These are phyloP conservation scores for Amanita jacksonii DNA, from an alignment of 768 basidiomycete genomes.

Conservation along the genomic window DNA sequence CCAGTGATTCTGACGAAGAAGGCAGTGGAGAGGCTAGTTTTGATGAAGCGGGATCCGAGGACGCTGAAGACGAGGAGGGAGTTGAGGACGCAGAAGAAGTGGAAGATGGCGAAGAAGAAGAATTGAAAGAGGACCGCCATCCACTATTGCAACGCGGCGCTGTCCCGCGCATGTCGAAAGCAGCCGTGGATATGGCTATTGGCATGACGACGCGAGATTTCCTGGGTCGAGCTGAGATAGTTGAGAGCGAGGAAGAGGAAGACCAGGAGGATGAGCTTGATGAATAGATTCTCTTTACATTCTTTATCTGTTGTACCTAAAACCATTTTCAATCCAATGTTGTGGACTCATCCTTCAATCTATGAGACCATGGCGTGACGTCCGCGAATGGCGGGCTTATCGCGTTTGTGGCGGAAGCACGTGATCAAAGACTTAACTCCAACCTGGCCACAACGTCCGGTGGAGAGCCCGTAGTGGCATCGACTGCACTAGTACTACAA, in stretches of 20 bases:
- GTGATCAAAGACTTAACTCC: no score
- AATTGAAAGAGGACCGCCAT: constrained; percentile 46
- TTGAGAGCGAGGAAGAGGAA: constrained; percentile 43
- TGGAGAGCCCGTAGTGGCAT: no score
- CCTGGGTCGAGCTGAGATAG: constrained; percentile 27
- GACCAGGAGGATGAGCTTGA: constrained; percentile 17
- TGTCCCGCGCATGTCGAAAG: constrained; percentile 59
- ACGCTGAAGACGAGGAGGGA: constrained; percentile 16
- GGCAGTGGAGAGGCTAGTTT: constrained; percentile 21
- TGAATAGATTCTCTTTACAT: constrained; percentile 3
- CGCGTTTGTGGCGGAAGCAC: no score
- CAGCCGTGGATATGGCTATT: constrained; percentile 55
- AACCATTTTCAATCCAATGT: no score
- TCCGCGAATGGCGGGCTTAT: no score
- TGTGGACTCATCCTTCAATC: no score
- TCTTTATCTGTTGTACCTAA: no score
- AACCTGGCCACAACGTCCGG: no score
- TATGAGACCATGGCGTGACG: no score
- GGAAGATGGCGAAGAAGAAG: constrained; percentile 31
- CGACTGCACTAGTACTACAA: no score
- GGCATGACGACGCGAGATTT: constrained; percentile 51
- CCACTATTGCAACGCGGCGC: constrained; percentile 58
- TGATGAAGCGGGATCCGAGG: constrained; percentile 16
- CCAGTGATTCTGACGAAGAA: constrained; percentile 17
- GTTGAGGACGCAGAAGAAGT: constrained; percentile 19